Evolutionary conservation across 148 eudicot species (phyloP).

Genomic region (Rhododendron griersonianum): DNA sequence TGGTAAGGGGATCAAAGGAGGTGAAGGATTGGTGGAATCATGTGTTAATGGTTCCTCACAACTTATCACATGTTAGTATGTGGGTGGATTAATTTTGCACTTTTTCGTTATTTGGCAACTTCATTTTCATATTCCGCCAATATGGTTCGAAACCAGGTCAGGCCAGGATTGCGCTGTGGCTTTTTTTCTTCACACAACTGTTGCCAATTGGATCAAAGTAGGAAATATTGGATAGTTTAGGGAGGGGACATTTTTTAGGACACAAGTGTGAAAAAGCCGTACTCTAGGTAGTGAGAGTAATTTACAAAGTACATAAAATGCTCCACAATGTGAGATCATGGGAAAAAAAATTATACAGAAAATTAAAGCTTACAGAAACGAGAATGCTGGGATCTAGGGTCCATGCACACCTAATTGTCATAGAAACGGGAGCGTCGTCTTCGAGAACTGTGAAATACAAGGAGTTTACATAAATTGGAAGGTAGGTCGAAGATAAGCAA

Average conservation of each 20-base stretch:
- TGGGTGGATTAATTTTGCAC: no score
- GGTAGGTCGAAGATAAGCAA: background rate
- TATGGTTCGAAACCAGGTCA: background rate
- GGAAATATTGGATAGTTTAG: background rate
- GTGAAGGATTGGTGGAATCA: no score
- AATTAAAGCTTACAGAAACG: background rate
- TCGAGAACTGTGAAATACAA: constrained; percentile 49
- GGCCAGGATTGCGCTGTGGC: background rate
- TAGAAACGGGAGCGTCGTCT: constrained; percentile 80
- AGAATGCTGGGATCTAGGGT: background rate
- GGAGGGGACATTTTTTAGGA: background rate
- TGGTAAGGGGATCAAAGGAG: no score
- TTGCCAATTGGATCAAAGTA: background rate
- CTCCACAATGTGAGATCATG: background rate
- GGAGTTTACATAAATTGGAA: background rate
- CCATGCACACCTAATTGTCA: constrained; percentile 54
- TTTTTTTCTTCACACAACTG: background rate
- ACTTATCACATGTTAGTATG: no score
- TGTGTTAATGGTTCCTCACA: no score
- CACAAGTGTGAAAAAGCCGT: background rate
- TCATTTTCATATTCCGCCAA: no score
- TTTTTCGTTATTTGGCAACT: no score
- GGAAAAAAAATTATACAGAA: background rate
- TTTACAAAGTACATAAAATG: background rate
- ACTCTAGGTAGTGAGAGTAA: background rate